Percentiles rank a stretch among this genome's conserved stretches.
phyloP scores from a whole-genome alignment of 164 flowering plant species.

The Sedum album region DNA sequence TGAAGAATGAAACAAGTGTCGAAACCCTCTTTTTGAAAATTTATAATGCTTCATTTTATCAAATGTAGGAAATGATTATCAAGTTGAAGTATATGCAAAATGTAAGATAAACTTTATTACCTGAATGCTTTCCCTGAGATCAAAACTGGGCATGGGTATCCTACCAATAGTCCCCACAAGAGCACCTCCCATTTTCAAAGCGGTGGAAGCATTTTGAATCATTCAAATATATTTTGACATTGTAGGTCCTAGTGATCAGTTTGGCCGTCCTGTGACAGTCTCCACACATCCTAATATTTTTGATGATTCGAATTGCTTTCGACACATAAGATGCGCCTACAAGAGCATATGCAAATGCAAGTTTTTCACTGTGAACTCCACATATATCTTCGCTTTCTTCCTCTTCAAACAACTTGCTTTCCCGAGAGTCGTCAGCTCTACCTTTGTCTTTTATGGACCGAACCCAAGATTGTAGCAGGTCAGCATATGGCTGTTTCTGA shows the following conservation, averaged over 20 bases:
- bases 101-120: no score
- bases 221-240: constrained; percentile 35
- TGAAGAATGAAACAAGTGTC: no score
- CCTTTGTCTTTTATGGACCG: constrained; percentile 13
- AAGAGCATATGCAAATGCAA: constrained; percentile 48
- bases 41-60: no score
- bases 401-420: constrained; percentile 27
- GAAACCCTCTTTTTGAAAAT: no score
- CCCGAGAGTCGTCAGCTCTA: constrained; percentile 9
- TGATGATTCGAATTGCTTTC: constrained; percentile 30
- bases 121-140: no score
- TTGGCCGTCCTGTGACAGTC: constrained; percentile 43
- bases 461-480: constrained; percentile 25
- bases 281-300: constrained; percentile 41
- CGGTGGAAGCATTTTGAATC: constrained; percentile 42
- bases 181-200: constrained; percentile 38
- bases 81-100: no score
- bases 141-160: not conserved
- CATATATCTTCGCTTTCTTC: constrained; percentile 34
- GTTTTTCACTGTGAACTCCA: constrained; percentile 47
- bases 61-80: no score
- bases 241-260: constrained; percentile 23
- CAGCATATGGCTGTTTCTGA: constrained; percentile 17
- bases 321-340: constrained; percentile 14
- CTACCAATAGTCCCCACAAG: constrained; percentile 58